Evolutionary conservation across 495 filamentous ascomycete genomes (phyloP).

Genomic region (Saxispiralis lemnorum): DNA sequence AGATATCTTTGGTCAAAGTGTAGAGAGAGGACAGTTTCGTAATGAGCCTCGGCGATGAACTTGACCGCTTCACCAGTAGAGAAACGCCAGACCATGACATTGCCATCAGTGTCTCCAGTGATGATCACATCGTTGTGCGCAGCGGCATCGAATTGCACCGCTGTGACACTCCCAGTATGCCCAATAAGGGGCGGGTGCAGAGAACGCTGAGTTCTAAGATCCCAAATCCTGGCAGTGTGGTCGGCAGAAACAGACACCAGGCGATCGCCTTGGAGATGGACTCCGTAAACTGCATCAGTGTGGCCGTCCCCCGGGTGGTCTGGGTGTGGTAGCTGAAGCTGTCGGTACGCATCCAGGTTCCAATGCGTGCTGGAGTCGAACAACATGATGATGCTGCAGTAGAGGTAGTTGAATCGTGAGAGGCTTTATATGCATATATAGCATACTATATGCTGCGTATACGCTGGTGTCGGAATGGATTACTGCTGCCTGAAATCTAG

Average conservation of each 20-base stretch:
- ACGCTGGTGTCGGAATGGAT: no score
- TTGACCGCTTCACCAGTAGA: conserved; percentile 70
- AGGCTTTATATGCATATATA: no score
- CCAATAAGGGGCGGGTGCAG: conserved; percentile 51
- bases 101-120: conserved; percentile 79
- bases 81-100: conserved; percentile 82
- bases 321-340: no score
- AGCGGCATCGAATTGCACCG: conserved; percentile 89
- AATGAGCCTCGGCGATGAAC: conserved; percentile 55
- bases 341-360: no score
- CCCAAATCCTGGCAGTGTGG: conserved; percentile 74
- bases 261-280: no score
- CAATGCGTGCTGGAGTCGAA: no score
- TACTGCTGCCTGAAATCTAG: no score
- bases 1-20: conserved; percentile 79
- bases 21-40: conserved; percentile 87
- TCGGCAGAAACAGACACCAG: conserved; percentile 91
- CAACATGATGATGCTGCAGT: no score
- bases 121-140: conserved; percentile 81
- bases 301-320: no score
- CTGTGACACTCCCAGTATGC: conserved; percentile 75
- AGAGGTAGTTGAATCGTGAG: no score
- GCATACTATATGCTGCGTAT: no score
- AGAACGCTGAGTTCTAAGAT: conserved; percentile 63
- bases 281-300: no score